Conservation (phyloP, 495 filamentous ascomycete genomes). For the Xeromyces bisporus region DNA sequence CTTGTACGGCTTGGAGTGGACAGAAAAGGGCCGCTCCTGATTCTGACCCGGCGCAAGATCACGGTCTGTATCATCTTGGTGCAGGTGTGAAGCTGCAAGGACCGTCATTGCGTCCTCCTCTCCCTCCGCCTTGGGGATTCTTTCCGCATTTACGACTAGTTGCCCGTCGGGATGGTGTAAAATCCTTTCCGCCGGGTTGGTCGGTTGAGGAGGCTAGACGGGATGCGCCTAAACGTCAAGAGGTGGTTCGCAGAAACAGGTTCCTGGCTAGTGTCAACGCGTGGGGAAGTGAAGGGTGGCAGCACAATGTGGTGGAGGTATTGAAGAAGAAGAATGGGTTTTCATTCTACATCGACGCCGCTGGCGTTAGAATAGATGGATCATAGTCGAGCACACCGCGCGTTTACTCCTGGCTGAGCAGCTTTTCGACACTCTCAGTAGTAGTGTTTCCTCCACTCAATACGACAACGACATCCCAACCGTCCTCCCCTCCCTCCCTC, state of each 20-base stretch:
- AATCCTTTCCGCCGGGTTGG: constrained; percentile 35
- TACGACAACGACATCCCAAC: constrained; percentile 78
- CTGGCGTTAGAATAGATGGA: neutral
- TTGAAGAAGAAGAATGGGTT: constrained; percentile 16
- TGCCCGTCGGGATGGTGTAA: constrained; percentile 25
- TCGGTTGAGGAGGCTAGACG: constrained; percentile 37
- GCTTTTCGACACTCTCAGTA: constrained; percentile 47
- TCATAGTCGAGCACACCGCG: neutral
- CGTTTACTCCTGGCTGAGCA: constrained; percentile 9
- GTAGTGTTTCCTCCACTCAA: constrained; percentile 86
- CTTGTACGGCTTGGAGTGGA: constrained; percentile 15
- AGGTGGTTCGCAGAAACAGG: constrained; percentile 19
- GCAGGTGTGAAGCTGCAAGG: constrained; percentile 18
- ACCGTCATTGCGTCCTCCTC: constrained; percentile 22
- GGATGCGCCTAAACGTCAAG: constrained; percentile 31
- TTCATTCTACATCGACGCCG: constrained; percentile 10
- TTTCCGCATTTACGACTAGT: constrained; percentile 31
- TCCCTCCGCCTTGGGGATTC: constrained; percentile 30
- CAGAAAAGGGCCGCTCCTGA: constrained; percentile 10
- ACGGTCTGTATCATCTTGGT: constrained; percentile 16
- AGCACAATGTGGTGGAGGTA: constrained; percentile 16
- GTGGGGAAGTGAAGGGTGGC: constrained; percentile 30
- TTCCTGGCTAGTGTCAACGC: constrained; percentile 31
- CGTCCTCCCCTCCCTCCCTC: constrained; percentile 48
- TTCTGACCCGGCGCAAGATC: constrained; percentile 27